Evolutionary conservation across 495 filamentous ascomycete species (phyloP), one percentile per base, ranked within the genome.

Genomic region (Geoglossum glabrum): DNA sequence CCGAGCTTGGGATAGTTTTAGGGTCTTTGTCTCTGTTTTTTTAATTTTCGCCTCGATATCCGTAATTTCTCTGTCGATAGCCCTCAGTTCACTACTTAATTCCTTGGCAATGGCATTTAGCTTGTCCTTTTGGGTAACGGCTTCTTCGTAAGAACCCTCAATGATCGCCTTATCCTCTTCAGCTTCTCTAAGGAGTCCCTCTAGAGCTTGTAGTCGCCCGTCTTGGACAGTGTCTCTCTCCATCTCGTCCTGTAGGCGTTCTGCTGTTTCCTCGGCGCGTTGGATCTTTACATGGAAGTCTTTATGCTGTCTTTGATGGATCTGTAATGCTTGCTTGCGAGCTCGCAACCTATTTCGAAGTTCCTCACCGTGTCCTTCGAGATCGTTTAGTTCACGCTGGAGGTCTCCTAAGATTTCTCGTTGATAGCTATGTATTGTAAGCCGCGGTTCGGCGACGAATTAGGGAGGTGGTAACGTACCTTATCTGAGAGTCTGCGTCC

Each of bases 401-500:
- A 79, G 68, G 55, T 72, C 65, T 3, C 67, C 61, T 10, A 81
- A 61, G 5, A 69, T 64, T 31, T 74, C 70, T 33, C 65, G 66
- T 63, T 79, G 74, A 47, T 70, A 62, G 23, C 73, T 78, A 50
- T 1, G 40, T 62, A 3, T 60, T 55, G 26, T 26, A 26, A 46
- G 33, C 28, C 13, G 17, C 15, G 27, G 27, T 26, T n/a, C 19
- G 31, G 21, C 45, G 38, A 15, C 3, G 21, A 58, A 50, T 55
- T n/a, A 28, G 25, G 1, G 15, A 45, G 19, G 13, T 17, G n/a
- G 25, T 38, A 56, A 38, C 70, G 45, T 74, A 78, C 69, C 69
- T 72, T 40, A 85, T 76, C 68, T 86, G 85, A 23, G 76, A 76
- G 40, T 79, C 82, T 8, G 79, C 70, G 63, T 95, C 86, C 0